These are phyloP conservation scores for Amoeboaphelidium protococcarum DNA, from an alignment of 371 early-diverging fungal species.

Conservation along the genomic window DNA sequence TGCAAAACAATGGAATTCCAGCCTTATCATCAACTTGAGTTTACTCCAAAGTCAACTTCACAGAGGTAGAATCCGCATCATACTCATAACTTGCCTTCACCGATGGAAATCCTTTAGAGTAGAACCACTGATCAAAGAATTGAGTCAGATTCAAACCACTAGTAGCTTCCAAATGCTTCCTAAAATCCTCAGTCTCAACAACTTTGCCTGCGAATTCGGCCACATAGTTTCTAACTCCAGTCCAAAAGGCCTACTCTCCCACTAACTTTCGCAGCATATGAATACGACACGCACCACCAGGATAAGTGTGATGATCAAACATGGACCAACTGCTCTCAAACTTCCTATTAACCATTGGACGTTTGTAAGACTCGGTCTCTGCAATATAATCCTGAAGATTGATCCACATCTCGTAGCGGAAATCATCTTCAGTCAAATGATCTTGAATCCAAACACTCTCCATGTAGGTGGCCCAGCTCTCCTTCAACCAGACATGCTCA, in stretches of 20 bases:
- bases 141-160: conserved; percentile 23
- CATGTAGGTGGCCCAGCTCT: conserved; percentile 27
- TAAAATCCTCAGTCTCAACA: conserved; percentile 26
- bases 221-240: conserved; percentile 18
- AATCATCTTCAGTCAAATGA: conserved; percentile 14
- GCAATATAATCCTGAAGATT: conserved; percentile 11
- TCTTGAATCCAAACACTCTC: conserved; percentile 18
- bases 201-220: conserved; percentile 10
- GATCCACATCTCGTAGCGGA: conserved; percentile 11
- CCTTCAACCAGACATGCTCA: conserved; percentile 36
- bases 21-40: conserved; percentile 15
- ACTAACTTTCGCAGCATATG: conserved; percentile 22
- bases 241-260: conserved; percentile 25
- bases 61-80: conserved; percentile 5
- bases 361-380: conserved; percentile 19
- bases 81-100: conserved; percentile 17
- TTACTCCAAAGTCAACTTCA: conserved; percentile 17
- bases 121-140: conserved; percentile 33
- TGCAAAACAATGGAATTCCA: conserved; percentile 20
- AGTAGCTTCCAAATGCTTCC: conserved; percentile 15
- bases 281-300: conserved; percentile 24
- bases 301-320: conserved; percentile 24
- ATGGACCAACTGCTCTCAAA: conserved; percentile 23
- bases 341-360: conserved; percentile 22
- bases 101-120: conserved; percentile 23